Evolutionary conservation across 371 early-diverging fungal genomes (phyloP), one percentile per base, ranked within the genome.

Genomic region (Mortierella sp.): DNA sequence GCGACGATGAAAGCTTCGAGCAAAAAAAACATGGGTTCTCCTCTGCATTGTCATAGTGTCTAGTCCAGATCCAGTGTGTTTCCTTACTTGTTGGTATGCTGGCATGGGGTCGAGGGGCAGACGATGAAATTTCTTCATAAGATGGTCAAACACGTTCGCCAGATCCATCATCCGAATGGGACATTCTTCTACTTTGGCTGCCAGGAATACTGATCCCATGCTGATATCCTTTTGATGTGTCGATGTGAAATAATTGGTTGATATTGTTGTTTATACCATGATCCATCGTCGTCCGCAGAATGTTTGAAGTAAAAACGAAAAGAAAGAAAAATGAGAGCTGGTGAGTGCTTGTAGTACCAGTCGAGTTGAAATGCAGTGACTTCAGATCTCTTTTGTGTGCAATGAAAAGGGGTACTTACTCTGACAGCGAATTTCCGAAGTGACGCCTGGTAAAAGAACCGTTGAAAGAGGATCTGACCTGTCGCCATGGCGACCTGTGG

Each of bases 401-500:
- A 48, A 45, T 26, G n/a, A 50, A 50, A 44, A 31, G 14, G 28
- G 34, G 28, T 0, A 68, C 91, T 75, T 91, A 96, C 97, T 88
- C 93, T 81, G 50, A 96, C 87, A 16, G 92, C 92, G 87, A 94
- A 94, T 28, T 95, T 88, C 74, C 91, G 92, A 19, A 97, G 86
- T 6, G 97, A 94, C 0, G 96, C 94, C 77, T 94, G 89, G 76
- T 92, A 96, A 89, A 93, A 99, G 92, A 98, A 98, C 11, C 99
- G 94, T 76, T 98, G 97, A 70, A 98, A 94, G 38, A 99, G 89
- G 3, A 97, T 96, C 86, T 98, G 97, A 2, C 98, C 98, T n/a
- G 97, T 97, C 6, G 98, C 97, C 93, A 97, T 96, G 0, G 97
- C 96, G 11, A 96, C 95, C 75, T 99, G 99, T 21, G 99, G 98